Base-by-base conservation (phyloP, 1,284 basidiomycete genomes). In the Puccinia brachypodii region DNA sequence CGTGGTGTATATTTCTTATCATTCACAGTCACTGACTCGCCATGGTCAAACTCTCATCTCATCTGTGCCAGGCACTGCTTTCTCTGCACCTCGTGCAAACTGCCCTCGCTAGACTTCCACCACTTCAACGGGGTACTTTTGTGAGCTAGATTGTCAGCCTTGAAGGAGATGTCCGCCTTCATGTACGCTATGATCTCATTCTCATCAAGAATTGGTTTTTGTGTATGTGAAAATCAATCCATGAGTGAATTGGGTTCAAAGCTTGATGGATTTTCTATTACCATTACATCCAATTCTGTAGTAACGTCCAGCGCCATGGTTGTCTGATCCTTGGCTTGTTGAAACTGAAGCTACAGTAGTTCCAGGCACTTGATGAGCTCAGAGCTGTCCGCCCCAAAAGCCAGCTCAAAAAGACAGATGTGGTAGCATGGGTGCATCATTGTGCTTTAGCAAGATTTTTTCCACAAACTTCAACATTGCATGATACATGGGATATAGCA, bases 401-500 rank as follows among this genome's bases (percentile, higher is more conserved):
- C 66, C 3, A 69, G 22, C 36, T 69, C 60, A 62, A 62, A 62
- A 9, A 62, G 9, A 11, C 9, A 16, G 4, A 66, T 66, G 4
- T 33, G 8, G 62, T 66, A 66, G 19, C 62, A 66, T 22, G 33
- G 62, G 33, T 66, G 38, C 14, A 66, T 2, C 3, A 66, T 66
- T 16, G 62, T 40, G 66, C 38, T 22, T 69, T 22, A 11, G 2
- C 38, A 22, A 69, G 66, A 69, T 69, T 28, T 44, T 69, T 22
- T 62, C 25, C 22, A 69, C 66, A 42, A n/a, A 22, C 13, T 36
- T n/a, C 9, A 44, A 36, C 66, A 69, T 69, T 42, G 66, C 40
- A 44, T 47, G 42, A 44, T 69, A 44, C 66, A 69, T 69, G 19
- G 66, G 66, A 22, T 69, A 69, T 7, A 69, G 22, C 3, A 38